phyloP scores from a whole-genome alignment of 331 rosid genomes.

The Acacia concinna region DNA sequence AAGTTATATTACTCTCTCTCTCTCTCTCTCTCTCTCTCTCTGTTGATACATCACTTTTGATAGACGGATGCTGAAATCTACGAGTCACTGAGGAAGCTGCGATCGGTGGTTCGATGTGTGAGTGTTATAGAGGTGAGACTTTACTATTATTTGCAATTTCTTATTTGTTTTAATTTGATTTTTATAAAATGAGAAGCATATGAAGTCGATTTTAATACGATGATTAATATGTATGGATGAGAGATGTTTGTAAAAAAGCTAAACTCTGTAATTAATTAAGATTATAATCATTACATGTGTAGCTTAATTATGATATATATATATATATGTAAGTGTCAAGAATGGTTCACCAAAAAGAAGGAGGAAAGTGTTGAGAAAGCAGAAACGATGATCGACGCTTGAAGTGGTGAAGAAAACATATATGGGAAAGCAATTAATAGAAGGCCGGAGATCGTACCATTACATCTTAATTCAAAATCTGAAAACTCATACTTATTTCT shows the following conservation, averaged over 20 bases:
- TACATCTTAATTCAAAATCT: too few species aligned
- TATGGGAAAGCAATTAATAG: too few species aligned
- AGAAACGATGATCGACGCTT: too few species aligned
- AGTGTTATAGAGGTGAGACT: constrained; percentile 34
- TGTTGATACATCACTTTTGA: background rate
- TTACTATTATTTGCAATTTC: background rate
- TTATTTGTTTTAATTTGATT: background rate
- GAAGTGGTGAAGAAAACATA: too few species aligned
- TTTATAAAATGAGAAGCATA: background rate
- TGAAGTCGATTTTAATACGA: background rate
- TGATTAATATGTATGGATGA: background rate
- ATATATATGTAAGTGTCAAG: too few species aligned
- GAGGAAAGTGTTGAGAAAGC: too few species aligned
- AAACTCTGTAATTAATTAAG: background rate
- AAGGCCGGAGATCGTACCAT: too few species aligned
- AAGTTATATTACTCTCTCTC: background rate
- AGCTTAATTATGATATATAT: too few species aligned
- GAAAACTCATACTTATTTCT: too few species aligned
- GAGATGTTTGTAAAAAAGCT: background rate
- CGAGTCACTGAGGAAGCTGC: constrained; percentile 26
- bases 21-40: background rate
- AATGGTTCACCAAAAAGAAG: too few species aligned
- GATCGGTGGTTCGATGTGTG: constrained; percentile 19
- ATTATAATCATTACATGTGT: too few species aligned
- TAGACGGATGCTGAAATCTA: constrained; percentile 25